Base-by-base conservation (phyloP, 768 basidiomycete genomes). In the Kwoniella mangroviensis region DNA sequence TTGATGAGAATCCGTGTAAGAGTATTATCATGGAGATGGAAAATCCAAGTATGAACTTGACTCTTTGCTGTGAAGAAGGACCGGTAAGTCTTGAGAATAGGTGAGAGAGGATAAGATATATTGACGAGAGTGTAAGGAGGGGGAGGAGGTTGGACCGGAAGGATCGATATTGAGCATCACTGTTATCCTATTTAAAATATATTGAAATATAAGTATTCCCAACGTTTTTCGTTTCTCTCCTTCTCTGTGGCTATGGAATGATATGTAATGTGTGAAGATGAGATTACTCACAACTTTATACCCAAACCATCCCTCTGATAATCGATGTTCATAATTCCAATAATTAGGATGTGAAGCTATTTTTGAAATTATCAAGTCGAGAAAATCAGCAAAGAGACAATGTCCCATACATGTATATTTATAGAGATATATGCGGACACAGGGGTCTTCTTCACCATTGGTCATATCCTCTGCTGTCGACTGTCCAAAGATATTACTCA, bases 151-250 rank as follows among this genome's bases (percentile, higher is more conserved):
- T 92, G 75, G 87, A 86, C 49, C 97, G 88, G 83, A 99, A 97
- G 3, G 89, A 87, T 26, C 91, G 90, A 80, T 94, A 98, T 85
- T 98, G 97, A 0, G 86, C 85, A 77, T 98, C 97, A 72, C 92
- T 93, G 78, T 91, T 92, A 83, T 99, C 97, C 96, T 98, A 73
- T 11, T 24, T 0, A 24, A 1, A 15, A 1, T 24, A 17, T 22
- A 7, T 34, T 22, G 17, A 21, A 15, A 52, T 11, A 45, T 24
- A 3, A 19, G 57, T 55, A 70, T 13, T 6, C 7, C 49, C 26
- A 15, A 13, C 54, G 26, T 63, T 53, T 41, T 51, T 60, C 21
- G n/a, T 53, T 42, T 3, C 60, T 53, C 45, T 34, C 34, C 34
- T 34, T 34, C 34, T 34, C 34, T 7, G 9, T 34, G 34, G 34